A percentile compares a stretch with the other conserved stretches of the same genome.
Evolutionary conservation across 306 rosid genomes (phyloP).

Genomic region (Inga laurina): DNA sequence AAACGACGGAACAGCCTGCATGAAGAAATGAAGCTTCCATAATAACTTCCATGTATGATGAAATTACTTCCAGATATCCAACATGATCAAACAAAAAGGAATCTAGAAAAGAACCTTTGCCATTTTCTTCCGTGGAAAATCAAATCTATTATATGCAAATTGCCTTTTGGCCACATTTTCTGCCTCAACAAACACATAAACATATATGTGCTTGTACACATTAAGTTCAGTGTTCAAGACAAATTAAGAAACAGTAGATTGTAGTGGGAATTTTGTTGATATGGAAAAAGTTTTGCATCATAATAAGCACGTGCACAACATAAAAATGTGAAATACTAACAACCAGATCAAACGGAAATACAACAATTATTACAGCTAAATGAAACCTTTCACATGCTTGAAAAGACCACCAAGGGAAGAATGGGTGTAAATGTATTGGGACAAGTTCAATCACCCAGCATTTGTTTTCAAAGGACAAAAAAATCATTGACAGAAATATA

Average conservation of each 20-base stretch:
- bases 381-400: background rate
- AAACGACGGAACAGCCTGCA: constrained; percentile 97
- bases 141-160: background rate
- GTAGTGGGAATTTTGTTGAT: background rate
- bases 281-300: background rate
- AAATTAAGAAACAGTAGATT: background rate
- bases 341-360: background rate
- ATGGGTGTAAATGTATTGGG: background rate
- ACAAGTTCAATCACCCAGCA: background rate
- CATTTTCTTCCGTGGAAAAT: background rate
- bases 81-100: constrained; percentile 14
- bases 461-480: background rate
- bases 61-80: constrained; percentile 17
- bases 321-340: background rate
- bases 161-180: background rate
- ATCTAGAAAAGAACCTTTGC: constrained; percentile 19
- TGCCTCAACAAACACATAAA: background rate
- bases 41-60: background rate
- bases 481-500: background rate
- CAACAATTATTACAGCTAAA: constrained; percentile 13
- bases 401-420: background rate
- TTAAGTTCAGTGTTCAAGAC: background rate
- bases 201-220: background rate
- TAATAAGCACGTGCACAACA: background rate
- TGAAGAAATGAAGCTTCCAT: constrained; percentile 21